Conservation (phyloP, 805 yeast genomes). For the Kodamaea kaohsiungensis region DNA sequence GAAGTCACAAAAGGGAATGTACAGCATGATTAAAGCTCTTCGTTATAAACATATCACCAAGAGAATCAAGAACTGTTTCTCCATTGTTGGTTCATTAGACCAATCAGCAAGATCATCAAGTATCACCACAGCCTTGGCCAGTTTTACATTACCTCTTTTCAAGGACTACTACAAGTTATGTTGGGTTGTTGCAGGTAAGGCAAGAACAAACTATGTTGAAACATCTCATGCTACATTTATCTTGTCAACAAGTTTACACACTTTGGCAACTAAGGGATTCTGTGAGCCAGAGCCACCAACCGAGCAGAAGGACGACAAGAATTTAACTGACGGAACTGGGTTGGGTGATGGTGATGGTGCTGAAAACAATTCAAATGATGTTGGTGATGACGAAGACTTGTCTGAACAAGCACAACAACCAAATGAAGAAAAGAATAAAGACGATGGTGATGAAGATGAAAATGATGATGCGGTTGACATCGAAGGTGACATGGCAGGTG, state of each 20-base stretch:
- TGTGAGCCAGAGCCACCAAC: slow-evolving; percentile 85
- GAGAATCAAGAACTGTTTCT: slow-evolving; percentile 37
- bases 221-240: slow-evolving; percentile 63
- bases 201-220: slow-evolving; percentile 50
- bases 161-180: slow-evolving; percentile 58
- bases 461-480: slow-evolving; percentile 90
- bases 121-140: slow-evolving; percentile 47
- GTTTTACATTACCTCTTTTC: slow-evolving; percentile 63
- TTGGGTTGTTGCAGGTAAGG: slow-evolving; percentile 42
- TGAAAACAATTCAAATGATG: slow-evolving; percentile 74
- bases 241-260: slow-evolving; percentile 54
- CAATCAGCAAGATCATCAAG: slow-evolving; percentile 39
- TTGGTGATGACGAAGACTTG: slow-evolving; percentile 89
- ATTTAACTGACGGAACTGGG: slow-evolving; percentile 84
- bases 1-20: slow-evolving; percentile 45
- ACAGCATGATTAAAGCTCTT: slow-evolving; percentile 43
- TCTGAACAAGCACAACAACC: slow-evolving; percentile 75
- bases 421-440: slow-evolving; percentile 65
- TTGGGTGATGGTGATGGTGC: slow-evolving; percentile 94
- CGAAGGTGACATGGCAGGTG: slow-evolving; percentile 97
- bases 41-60: slow-evolving; percentile 37
- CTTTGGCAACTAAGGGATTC: slow-evolving; percentile 78
- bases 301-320: slow-evolving; percentile 59
- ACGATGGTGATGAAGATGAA: slow-evolving; percentile 58
- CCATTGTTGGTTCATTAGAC: slow-evolving; percentile 34